Conservation (phyloP, 75 land plant genomes). For the Pinus taeda region DNA sequence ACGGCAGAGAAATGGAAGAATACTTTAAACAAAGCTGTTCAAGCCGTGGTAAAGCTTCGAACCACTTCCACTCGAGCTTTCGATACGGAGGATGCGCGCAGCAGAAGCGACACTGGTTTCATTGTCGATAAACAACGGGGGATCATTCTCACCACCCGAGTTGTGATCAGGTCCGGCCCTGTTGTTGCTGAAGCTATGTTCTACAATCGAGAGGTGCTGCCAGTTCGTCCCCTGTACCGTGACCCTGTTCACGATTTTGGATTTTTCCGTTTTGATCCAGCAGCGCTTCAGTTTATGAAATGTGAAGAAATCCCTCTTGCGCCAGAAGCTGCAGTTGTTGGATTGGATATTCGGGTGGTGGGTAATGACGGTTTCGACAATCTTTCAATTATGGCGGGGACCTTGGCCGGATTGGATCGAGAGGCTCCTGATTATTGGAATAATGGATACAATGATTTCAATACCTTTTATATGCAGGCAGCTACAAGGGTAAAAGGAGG, state of each 20-base stretch:
- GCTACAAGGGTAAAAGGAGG: too few relatives aligned
- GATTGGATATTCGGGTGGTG: too few relatives aligned
- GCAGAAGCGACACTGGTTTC: slow-evolving; percentile 83
- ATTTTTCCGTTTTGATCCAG: slow-evolving; percentile 12
- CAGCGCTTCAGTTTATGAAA: not conserved
- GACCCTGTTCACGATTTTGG: too few relatives aligned
- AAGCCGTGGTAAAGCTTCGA: slow-evolving; percentile 17
- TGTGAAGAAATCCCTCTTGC: slow-evolving; percentile 92
- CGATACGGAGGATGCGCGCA: slow-evolving; percentile 81
- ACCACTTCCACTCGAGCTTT: slow-evolving; percentile 83
- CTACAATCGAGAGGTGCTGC: slow-evolving; percentile 82
- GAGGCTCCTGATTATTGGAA: too few relatives aligned
- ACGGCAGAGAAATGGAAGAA: slow-evolving; percentile 83
- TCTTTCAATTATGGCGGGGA: slow-evolving; percentile 91
- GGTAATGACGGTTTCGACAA: not conserved
- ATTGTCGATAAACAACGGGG: slow-evolving; percentile 72
- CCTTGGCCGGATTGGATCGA: slow-evolving; percentile 50
- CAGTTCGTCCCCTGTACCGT: slow-evolving; percentile 66
- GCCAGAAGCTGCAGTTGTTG: slow-evolving; percentile 57
- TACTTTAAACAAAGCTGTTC: slow-evolving; percentile 68
- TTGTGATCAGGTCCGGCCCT: slow-evolving; percentile 95
- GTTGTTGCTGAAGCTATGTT: slow-evolving; percentile 96
- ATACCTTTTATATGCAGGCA: slow-evolving; percentile 91
- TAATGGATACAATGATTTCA: slow-evolving; percentile 92
- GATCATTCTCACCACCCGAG: slow-evolving; percentile 91